Evolutionary conservation across 2,329 filamentous ascomycete genomes (phyloP), one percentile per base, ranked within the genome.

Genomic region (Fusarium sp.): DNA sequence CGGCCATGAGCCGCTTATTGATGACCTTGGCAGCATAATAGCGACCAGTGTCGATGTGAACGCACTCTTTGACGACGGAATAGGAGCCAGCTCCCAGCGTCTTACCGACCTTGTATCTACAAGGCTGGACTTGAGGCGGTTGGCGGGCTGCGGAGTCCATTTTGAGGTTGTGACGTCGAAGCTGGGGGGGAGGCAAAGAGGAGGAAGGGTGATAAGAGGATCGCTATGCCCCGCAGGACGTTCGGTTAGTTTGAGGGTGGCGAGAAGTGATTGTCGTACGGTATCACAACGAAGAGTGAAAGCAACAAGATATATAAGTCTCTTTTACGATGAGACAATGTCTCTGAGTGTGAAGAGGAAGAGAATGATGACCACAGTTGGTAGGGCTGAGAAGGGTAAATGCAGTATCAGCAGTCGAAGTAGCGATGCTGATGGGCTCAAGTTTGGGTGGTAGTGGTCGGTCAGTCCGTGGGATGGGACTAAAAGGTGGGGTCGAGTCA

Each of bases 1-100:
- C 96, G 8, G 94, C 93, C 96, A 99, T 99, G 72, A 99, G 85
- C 60, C 95, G 88, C 87, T 99, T 99, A 84, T 99, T 99, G 82
- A 99, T 99, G 68, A 99, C 96, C 81, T 99, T 99, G 66, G 96
- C 95, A 28, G 96, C 96, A 90, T 98, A 99, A 82, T 98, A 98
- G 72, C 95, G 90, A 45, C 95, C 95, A 1, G 96, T 98, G 75
- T 98, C 95, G 76, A 98, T 98, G 80, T 99, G 96, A 28, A 98
- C 95, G 79, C 96, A 99, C 83, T 99, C 96, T 81, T 98, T 98
- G 68, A 99, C 96, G 50, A 98, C 96, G 38, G 95, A 98, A 83
- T 99, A 99, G 59, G 95, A 98, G 69, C 96, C 96, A 34, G 96
- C 95, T 68, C 96, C 96, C 58, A 99, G 85, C 24, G 96, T 98